Evolutionary conservation across 2,329 filamentous ascomycete species (phyloP), one percentile per base, ranked within the genome.

Genomic region (Knufia fluminis): DNA sequence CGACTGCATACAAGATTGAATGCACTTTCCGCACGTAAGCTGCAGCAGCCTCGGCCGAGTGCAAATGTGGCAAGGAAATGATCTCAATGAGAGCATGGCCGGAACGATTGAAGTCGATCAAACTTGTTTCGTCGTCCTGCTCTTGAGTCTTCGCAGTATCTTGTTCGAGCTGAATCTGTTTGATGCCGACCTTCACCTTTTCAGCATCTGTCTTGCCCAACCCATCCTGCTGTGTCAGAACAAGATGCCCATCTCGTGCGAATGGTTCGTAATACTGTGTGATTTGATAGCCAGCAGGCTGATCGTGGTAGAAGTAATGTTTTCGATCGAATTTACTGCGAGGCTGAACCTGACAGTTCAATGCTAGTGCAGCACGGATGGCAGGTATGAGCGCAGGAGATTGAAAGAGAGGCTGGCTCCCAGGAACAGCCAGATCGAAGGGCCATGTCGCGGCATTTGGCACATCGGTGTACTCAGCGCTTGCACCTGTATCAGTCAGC

Each of bases 251-350:
- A 59, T 88, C 74, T 52, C 74, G 79, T 3, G 79, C 80, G 57
- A 82, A 82, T 0, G 80, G 79, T 57, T 77, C 73, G 65, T 97
- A 96, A 70, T 91, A 97, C 64, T 98, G 92, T 1, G 92, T 98
- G 55, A 98, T 94, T 66, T 98, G 92, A 66, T 98, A 98, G 0
- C 92, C 92, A 0, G 87, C 79, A 0, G 92, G 92, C 67, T 98
- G 92, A 66, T 98, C 92, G 79, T 92, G 94, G 72, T 96, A 95
- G 68, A 98, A 97, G 68, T 98, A 98, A 67, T 98, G 92, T 66
- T 98, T 98, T 55, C 92, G 78, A 67, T 98, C 92, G 69, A 96
- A 98, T 48, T 79, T 80, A 66, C 89, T 95, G 58, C 79, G 75
- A 1, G 69, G 72, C 62, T 94, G 85, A 46, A 97, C 77, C 1